Evolutionary conservation across 441 rosid genomes (phyloP), one percentile per base, ranked within the genome.

Genomic region (Populus hybrid): DNA sequence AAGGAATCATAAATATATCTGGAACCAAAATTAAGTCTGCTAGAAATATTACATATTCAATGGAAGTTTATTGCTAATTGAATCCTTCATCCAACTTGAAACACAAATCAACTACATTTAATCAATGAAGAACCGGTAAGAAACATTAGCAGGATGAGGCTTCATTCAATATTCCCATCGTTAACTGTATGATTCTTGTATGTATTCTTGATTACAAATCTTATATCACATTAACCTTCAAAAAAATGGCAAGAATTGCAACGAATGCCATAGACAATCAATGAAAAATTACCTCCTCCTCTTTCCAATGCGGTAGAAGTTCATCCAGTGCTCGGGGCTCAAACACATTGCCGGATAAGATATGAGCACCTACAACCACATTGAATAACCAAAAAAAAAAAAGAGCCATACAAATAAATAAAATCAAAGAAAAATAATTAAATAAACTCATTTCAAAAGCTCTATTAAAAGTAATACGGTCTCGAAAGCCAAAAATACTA

Each of bases 291-390:
- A 95, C 99, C 91, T 93, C 87, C 81, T 95, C 93, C 78, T 92
- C 87, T 87, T 88, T 89, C 99, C 99, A 92, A 23, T 87, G 87
- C n/a, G 99, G 98, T 18, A 95, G 87, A 83, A 95, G 93, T 76
- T 95, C 99, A 81, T 94, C 87, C 78, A 95, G 81, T 57, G 99
- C 98, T 34, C 92, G 80, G 64, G 99, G 95, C 80, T 95, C 96
- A 85, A 95, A 93, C 73, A 95, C 99, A 84, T 93, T 95, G 35
- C 98, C 99, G 67, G 98, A 95, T 21, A 95, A 78, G 24, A 94
- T 86, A 76, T 95, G 99, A 82, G 92, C 97, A 83, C 99, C 99
- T 95, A 78, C 6, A 81, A 42, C 36, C 73, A 83, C 63, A 79
- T 68, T 16, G 16, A 74, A 79, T 21, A 28, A 74, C 21, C 3